Evolutionary conservation across 345 rosid species (phyloP).

Genomic region (Brassica rapa): DNA sequence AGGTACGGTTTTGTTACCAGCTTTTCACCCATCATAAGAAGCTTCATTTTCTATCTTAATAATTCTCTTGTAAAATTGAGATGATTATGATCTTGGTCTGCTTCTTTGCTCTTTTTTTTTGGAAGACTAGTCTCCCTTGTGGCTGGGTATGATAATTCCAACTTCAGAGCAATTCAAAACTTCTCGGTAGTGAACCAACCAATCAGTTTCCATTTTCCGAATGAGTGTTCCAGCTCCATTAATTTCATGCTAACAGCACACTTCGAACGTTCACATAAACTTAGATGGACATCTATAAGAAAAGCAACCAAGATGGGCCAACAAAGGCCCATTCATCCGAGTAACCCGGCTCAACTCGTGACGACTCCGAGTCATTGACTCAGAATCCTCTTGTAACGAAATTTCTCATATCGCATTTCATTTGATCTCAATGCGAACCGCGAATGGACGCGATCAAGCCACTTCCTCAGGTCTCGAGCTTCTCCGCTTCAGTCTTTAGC

Average conservation of each 20-base stretch:
- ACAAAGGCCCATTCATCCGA: slow-evolving; percentile 16
- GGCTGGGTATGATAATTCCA: not conserved
- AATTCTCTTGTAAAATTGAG: not conserved
- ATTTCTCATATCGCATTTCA: not conserved
- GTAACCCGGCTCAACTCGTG: slow-evolving; percentile 25
- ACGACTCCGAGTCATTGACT: slow-evolving; percentile 34
- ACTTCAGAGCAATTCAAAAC: not conserved
- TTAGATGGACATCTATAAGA: not conserved
- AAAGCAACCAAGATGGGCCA: slow-evolving; percentile 2
- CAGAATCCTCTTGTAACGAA: slow-evolving; percentile 29
- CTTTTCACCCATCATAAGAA: not conserved
- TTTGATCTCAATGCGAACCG: slow-evolving; percentile 18
- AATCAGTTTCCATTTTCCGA: not conserved
- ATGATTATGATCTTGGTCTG: not conserved
- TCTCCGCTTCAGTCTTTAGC: slow-evolving; percentile 36
- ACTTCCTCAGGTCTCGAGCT: slow-evolving; percentile 47
- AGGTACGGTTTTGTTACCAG: not conserved
- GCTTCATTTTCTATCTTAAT: not conserved
- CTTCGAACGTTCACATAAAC: not conserved
- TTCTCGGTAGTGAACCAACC: not conserved
- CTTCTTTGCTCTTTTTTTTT: not conserved
- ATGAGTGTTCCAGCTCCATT: not conserved
- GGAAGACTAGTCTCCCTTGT: not conserved
- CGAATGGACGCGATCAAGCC: slow-evolving; percentile 52
- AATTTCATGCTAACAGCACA: not conserved